Evolutionary conservation across 2,329 filamentous ascomycete species (phyloP).

Genomic region (Dactylonectria estremocensis): DNA sequence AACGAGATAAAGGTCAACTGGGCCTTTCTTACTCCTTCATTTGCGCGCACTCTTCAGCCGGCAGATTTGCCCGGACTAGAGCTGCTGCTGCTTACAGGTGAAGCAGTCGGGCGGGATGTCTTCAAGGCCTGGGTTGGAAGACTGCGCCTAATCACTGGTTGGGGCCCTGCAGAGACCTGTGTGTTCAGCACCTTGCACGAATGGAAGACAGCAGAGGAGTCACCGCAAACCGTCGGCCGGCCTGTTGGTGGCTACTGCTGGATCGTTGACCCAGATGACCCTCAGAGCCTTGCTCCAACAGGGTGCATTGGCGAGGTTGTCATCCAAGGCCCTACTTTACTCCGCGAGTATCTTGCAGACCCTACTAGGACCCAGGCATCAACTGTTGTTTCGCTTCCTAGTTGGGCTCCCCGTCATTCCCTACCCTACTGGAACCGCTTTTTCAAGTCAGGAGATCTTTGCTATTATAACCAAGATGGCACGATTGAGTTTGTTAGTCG

Average conservation of each 20-base stretch:
- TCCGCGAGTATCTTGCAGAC: constrained; percentile 42
- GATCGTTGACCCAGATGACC: constrained; percentile 39
- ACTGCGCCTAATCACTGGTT: constrained; percentile 41
- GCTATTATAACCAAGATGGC: constrained; percentile 52
- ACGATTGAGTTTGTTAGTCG: constrained; percentile 60
- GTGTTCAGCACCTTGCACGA: constrained; percentile 33
- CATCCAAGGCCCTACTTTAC: constrained; percentile 43
- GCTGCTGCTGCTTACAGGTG: constrained; percentile 40
- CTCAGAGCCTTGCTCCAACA: constrained; percentile 33
- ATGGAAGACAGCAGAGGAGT: background rate
- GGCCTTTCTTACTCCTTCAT: constrained; percentile 44
- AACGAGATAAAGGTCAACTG: constrained; percentile 32
- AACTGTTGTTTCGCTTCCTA: constrained; percentile 50
- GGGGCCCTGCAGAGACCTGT: constrained; percentile 42
- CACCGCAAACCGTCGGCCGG: constrained; percentile 36
- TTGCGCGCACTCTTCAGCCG: constrained; percentile 32
- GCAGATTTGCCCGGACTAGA: constrained; percentile 31
- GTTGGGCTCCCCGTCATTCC: constrained; percentile 17
- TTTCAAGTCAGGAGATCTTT: constrained; percentile 45
- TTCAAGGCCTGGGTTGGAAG: constrained; percentile 35
- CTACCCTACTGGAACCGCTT: constrained; percentile 21
- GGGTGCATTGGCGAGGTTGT: constrained; percentile 39
- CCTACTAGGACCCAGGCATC: constrained; percentile 40
- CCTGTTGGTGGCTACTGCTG: constrained; percentile 27
- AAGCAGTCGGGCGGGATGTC: constrained; percentile 34